Evolutionary conservation across 2,329 filamentous ascomycete species (phyloP), one percentile per base, ranked within the genome.

Genomic region (Claviceps citrina): DNA sequence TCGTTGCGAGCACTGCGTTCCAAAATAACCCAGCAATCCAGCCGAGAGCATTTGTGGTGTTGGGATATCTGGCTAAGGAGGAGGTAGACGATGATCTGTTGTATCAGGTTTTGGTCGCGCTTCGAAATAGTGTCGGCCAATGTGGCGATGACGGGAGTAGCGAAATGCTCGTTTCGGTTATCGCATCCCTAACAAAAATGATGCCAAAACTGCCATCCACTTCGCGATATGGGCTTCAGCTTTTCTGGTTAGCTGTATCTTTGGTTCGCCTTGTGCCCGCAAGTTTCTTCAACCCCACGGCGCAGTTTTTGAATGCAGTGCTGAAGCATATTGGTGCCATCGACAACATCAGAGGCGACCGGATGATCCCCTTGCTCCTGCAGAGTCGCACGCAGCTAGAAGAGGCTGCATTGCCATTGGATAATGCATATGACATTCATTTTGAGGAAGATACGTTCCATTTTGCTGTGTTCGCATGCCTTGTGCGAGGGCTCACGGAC

Each of bases 1-100:
- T 82, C 18, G 76, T 82, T 30, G 76, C 78, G 13, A 82, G 78
- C 51, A 82, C 77, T 8, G 78, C 78, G 0, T 82, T 82, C 53
- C 78, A 82, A 52, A 81, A 77, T 51, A 82, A 82, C 51, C 78
- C 77, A 7, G 76, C 78, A 2, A 78, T 82, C 41, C 78, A 82
- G 47, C 76, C 78, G 5, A 65, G 75, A 16, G 78, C 78, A 1
- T 82, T 82, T 49, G 71, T 76, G 2, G 77, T 81, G 31, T 81
- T 82, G 77, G 78, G 78, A 12, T 81, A 76, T 48, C 58, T 82
- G 8, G 77, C 78, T 19, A 66, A 76, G n/a, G 77, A 81, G 51
- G 77, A 81, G 52, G 77, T 82, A 2, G 78, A 82, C 40, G 78
- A 82, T 46, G 78, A 82, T 51, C 62, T 82, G 4, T 65, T 82